Conservation (phyloP, 2,329 filamentous ascomycete species). For the Zymoseptoria ardabiliae region DNA sequence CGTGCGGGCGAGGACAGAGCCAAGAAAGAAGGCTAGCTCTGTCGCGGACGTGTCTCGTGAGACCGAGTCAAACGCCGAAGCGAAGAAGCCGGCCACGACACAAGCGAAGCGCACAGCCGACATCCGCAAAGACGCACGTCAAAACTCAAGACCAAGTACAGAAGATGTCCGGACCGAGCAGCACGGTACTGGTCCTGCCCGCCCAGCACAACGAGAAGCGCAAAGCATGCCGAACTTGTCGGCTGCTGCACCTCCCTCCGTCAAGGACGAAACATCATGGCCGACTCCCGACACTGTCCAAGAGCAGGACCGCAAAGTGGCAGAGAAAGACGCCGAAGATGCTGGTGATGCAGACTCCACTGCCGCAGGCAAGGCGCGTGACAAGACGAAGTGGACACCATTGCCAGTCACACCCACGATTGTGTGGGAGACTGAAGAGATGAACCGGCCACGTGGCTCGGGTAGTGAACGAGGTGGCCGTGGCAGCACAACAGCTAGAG, state of each 20-base stretch:
- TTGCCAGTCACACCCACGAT: constrained; percentile 78
- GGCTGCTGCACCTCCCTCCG: constrained; percentile 48
- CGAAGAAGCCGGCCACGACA: constrained; percentile 16
- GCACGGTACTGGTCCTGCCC: background rate
- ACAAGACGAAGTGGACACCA: constrained; percentile 79
- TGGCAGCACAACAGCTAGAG: constrained; percentile 44
- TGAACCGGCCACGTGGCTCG: constrained; percentile 17
- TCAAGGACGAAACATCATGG: constrained; percentile 74
- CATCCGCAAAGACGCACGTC: constrained; percentile 11
- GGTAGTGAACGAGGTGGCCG: constrained; percentile 50
- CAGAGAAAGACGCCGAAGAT: constrained; percentile 57
- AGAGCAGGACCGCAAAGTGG: constrained; percentile 62
- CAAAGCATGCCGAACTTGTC: constrained; percentile 20
- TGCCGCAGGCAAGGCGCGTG: constrained; percentile 47
- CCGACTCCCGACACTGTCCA: constrained; percentile 78
- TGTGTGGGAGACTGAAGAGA: constrained; percentile 66
- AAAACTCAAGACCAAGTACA: constrained; percentile 12
- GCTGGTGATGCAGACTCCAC: constrained; percentile 50
- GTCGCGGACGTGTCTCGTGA: constrained; percentile 12
- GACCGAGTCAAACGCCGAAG: constrained; percentile 9
- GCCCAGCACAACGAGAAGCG: constrained; percentile 16
- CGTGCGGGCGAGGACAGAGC: constrained; percentile 20
- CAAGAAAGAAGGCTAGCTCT: constrained; percentile 22
- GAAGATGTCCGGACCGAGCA: constrained; percentile 9
- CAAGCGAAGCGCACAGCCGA: constrained; percentile 18